These are phyloP conservation scores for Telopea speciosissima DNA, from an alignment of 177 flowering plant genomes.

Conservation along the genomic window DNA sequence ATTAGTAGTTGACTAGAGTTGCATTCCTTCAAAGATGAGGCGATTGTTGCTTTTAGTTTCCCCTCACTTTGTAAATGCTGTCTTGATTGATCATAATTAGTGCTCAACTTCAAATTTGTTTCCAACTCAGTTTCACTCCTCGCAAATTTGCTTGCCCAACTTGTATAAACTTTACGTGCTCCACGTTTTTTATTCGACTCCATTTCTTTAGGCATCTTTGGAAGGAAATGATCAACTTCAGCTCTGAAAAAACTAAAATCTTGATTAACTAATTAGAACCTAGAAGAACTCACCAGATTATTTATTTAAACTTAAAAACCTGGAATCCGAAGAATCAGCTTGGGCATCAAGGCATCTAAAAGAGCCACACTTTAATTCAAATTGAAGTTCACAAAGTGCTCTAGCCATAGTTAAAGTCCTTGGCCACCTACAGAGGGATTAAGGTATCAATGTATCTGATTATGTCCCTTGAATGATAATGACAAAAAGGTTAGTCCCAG, in stretches of 20 bases:
- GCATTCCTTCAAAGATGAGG: neutral
- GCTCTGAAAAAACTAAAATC: slow-evolving; percentile 2
- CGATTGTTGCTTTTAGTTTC: slow-evolving; percentile 3
- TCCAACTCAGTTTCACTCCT: neutral
- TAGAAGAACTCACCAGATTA: no score
- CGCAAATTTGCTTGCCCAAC: slow-evolving; percentile 10
- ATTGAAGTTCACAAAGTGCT: slow-evolving; percentile 53
- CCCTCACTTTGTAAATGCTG: neutral
- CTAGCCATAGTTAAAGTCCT: slow-evolving; percentile 53
- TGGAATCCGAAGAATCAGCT: slow-evolving; percentile 8
- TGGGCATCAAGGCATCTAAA: slow-evolving; percentile 10
- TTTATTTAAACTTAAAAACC: neutral
- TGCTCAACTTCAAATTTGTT: neutral
- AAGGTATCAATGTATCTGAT: neutral
- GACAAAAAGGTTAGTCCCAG: no score
- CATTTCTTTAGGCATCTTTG: slow-evolving; percentile 33
- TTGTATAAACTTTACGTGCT: slow-evolving; percentile 6
- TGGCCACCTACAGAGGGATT: slow-evolving; percentile 35
- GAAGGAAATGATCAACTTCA: slow-evolving; percentile 22
- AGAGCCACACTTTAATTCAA: slow-evolving; percentile 26
- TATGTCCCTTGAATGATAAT: no score
- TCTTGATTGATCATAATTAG: neutral
- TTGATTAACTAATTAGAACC: no score
- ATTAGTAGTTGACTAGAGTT: neutral
- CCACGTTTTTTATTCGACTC: slow-evolving; percentile 26